Evolutionary conservation across 2,329 filamentous ascomycete species (phyloP).

Genomic region (Pseudogymnoascus sp.): DNA sequence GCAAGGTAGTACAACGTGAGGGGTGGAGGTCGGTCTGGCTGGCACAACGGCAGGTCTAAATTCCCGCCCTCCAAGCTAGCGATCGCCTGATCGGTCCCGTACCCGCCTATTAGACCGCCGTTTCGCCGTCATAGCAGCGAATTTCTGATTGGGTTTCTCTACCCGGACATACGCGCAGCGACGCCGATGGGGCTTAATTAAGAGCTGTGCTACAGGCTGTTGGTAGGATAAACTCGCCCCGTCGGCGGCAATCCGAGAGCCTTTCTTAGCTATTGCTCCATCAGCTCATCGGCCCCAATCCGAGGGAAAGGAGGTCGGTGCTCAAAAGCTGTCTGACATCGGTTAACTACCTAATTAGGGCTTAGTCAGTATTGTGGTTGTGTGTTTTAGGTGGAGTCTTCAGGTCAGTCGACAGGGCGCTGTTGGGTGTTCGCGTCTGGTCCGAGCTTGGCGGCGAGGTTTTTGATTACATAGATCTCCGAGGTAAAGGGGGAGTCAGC

Average conservation of each 20-base stretch:
- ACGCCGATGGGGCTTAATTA: neutral
- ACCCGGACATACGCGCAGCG: neutral
- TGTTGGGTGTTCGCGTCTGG: neutral
- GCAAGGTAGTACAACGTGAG: neutral
- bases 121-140: neutral
- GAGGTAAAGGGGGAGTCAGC: neutral
- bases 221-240: neutral
- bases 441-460: neutral
- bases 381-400: neutral
- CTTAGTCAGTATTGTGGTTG: neutral
- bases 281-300: neutral
- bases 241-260: neutral
- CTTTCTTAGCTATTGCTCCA: neutral
- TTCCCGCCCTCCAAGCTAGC: neutral
- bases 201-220: neutral
- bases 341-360: neutral
- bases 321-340: neutral
- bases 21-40: neutral
- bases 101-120: neutral
- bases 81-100: conserved; percentile 6
- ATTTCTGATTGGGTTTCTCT: neutral
- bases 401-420: neutral
- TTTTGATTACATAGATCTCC: neutral
- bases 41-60: neutral
- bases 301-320: neutral